A percentile compares a stretch with the other conserved stretches of the same genome.
These are phyloP conservation scores for Mimosa bimucronata DNA, from an alignment of 306 rosid species.

Conservation along the genomic window DNA sequence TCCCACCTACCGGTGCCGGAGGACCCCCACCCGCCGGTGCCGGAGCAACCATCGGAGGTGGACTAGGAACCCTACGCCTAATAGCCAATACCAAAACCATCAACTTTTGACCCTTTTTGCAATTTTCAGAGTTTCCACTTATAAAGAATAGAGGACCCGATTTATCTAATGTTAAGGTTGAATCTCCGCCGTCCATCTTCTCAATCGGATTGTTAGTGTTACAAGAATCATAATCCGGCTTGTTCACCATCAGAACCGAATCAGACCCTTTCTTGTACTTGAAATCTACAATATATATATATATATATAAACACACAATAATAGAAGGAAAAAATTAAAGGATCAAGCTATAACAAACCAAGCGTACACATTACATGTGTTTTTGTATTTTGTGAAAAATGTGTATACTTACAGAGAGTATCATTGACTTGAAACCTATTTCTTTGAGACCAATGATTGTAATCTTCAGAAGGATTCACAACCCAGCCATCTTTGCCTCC, in stretches of 20 bases:
- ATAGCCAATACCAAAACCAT: slow-evolving; percentile 55
- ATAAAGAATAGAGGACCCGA: slow-evolving; percentile 70
- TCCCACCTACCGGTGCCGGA: no score
- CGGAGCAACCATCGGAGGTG: background rate
- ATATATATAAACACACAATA: background rate
- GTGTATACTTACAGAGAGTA: slow-evolving; percentile 61
- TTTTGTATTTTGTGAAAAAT: background rate
- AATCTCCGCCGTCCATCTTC: slow-evolving; percentile 54
- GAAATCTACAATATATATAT: slow-evolving; percentile 50
- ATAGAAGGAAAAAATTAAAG: background rate
- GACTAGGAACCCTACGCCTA: background rate
- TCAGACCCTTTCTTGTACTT: slow-evolving; percentile 60
- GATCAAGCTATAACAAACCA: background rate
- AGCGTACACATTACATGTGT: background rate
- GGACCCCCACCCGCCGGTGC: no score
- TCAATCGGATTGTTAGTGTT: slow-evolving; percentile 50
- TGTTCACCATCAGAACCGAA: slow-evolving; percentile 65
- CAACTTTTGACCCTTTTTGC: slow-evolving; percentile 63
- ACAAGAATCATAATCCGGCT: slow-evolving; percentile 62
- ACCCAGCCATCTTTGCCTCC: slow-evolving; percentile 84
- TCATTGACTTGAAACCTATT: slow-evolving; percentile 77
- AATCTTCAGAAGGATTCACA: slow-evolving; percentile 56
- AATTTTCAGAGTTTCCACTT: slow-evolving; percentile 45
- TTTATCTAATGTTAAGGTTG: slow-evolving; percentile 44
- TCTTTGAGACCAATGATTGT: slow-evolving; percentile 61